Evolutionary conservation across 2,329 filamentous ascomycete species (phyloP), one percentile per base, ranked within the genome.

Genomic region (Lasiodiplodia gonubiensis): DNA sequence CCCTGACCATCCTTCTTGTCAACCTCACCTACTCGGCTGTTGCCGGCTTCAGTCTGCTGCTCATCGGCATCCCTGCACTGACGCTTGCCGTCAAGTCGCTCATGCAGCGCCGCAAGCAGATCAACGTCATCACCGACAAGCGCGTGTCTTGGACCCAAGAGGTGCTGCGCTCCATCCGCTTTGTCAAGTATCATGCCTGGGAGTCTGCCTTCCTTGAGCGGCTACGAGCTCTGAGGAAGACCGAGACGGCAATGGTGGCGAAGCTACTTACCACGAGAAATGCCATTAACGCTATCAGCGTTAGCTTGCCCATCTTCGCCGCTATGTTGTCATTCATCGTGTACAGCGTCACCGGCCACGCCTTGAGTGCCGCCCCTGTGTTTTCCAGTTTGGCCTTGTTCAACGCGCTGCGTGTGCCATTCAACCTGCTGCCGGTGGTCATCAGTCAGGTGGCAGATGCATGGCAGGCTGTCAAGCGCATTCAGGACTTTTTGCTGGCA

Each of bases 101-200:
- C 18, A 92, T 97, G 78, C 81, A 81, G 18, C 89, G 93, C 64
- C 88, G 95, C 74, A 88, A 88, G 72, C 84, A 79, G 30, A 97
- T 98, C 83, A 98, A 97, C 84, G 94, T 93, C 74, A 88, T 97
- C 69, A 98, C 94, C 2, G 94, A 98, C 76, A 92, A 96, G 80
- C 88, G 94, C 70, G 94, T 98, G 7, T 91, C 91, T 64, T 82
- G 98, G 39, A 97, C 93, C 0, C 94, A 97, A 76, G 94, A 98
- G 76, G 97, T 98, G 61, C 75, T 98, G 16, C 90, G 93, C 72
- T 92, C 93, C 0, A 93, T 97, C 25, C 88, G 94, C 30, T 97
- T 98, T 74, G 94, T 98, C 80, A 98, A 98, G 78, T 97, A 89
- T 78, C 97, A 97, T 75, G 94, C 93, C 7, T 98, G 94, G 94